These are phyloP conservation scores for Fusarium lateritium DNA, from an alignment of 2,329 filamentous ascomycete genomes.

Conservation along the genomic window DNA sequence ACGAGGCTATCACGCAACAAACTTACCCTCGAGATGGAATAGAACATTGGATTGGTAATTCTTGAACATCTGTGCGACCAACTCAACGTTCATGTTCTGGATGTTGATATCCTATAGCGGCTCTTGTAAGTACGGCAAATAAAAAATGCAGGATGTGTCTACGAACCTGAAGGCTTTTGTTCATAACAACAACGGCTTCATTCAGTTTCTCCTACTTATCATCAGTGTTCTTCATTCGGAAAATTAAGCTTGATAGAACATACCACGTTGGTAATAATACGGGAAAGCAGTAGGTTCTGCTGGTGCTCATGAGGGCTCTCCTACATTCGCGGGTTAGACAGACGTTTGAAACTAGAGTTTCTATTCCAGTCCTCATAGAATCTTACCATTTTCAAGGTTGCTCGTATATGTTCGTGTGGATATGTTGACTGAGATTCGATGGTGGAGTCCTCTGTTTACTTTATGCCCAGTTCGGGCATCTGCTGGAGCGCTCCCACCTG, in stretches of 20 bases:
- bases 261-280: constrained; percentile 98
- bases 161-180: constrained; percentile 86
- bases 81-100: constrained; percentile 98
- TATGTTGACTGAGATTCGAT: constrained; percentile 2
- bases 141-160: not conserved
- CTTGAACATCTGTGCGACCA: constrained; percentile 99
- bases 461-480: constrained; percentile 17
- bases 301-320: constrained; percentile 98
- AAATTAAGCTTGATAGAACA: constrained; percentile 54
- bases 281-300: constrained; percentile 91
- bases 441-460: constrained; percentile 44
- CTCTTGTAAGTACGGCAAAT: constrained; percentile 8
- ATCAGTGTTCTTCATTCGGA: constrained; percentile 8
- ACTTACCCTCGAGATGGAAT: constrained; percentile 93
- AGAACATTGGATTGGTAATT: constrained; percentile 99
- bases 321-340: constrained; percentile 57
- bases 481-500: not conserved
- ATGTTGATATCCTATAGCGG: constrained; percentile 88
- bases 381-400: constrained; percentile 30
- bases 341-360: too few species aligned
- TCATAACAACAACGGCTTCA: constrained; percentile 92
- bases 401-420: not conserved
- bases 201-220: constrained; percentile 90
- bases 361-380: not conserved
- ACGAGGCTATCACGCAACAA: too few species aligned